Percentiles rank a stretch among this genome's conserved stretches.
These are phyloP conservation scores for Wickerhamiella spandovensis DNA, from an alignment of 805 yeast species.

Conservation along the genomic window DNA sequence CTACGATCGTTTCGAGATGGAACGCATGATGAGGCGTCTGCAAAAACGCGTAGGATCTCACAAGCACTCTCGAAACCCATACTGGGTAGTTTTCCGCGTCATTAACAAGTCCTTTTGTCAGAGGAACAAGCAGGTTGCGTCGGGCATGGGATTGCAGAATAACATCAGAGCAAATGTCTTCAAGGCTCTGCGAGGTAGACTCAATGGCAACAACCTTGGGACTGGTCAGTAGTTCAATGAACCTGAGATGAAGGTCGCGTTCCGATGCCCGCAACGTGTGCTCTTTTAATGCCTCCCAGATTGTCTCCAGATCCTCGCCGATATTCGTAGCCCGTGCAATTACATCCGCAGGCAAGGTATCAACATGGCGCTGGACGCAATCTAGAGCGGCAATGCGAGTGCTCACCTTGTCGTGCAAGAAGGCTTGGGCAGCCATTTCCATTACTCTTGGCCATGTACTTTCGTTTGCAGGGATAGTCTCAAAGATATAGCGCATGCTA, in stretches of 20 bases:
- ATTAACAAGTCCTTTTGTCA: constrained; percentile 32
- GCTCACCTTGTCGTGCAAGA: constrained; percentile 2
- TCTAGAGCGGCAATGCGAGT: constrained; percentile 8
- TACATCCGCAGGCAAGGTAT: constrained; percentile 5
- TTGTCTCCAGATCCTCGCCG: constrained; percentile 8
- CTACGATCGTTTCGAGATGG: constrained; percentile 45
- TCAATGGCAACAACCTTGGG: constrained; percentile 24
- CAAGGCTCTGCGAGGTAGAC: constrained; percentile 22
- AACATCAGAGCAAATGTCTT: constrained; percentile 16
- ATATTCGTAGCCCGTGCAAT: constrained; percentile 24
- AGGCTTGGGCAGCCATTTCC: constrained; percentile 7
- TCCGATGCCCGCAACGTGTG: constrained; percentile 56
- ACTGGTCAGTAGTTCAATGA: constrained; percentile 38
- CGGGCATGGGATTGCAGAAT: constrained; percentile 34
- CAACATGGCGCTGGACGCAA: constrained; percentile 5
- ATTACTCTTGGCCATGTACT: not conserved
- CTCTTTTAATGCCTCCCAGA: constrained; percentile 48
- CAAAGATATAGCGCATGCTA: constrained; percentile 4
- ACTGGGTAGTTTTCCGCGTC: constrained; percentile 1
- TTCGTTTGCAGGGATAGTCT: constrained; percentile 3
- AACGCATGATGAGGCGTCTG: constrained; percentile 48
- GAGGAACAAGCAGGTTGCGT: constrained; percentile 51
- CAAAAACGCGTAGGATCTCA: constrained; percentile 32
- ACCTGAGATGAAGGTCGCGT: constrained; percentile 42
- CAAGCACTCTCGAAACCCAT: constrained; percentile 43